Evolutionary conservation across 768 basidiomycete genomes (phyloP), one percentile per base, ranked within the genome.

Genomic region (Trametes meyenii): DNA sequence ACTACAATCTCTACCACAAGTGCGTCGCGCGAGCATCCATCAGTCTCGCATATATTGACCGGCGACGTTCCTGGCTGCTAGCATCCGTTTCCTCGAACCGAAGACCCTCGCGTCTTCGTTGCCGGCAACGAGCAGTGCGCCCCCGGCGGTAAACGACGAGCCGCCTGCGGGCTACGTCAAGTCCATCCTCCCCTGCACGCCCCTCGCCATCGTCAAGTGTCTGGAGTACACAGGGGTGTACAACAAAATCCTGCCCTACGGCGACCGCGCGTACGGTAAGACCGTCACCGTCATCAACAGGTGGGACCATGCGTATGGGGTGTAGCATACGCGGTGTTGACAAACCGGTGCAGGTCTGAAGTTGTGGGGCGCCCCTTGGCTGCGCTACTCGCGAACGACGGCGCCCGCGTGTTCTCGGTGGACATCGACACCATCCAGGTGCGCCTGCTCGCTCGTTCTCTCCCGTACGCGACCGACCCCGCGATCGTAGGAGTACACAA

Each of bases 281-380:
- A 96, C 89, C 4, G 79, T 99, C 64, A 94, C 95, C 2, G 91
- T 99, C 24, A 92, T 99, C 67, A 99, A 99, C 76, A 83, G 96
- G 91, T 93, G 59, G 60, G 77, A 26, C 51, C 68, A 62, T 23
- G 3, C 49, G 19, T 8, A 12, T 21, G 17, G 19, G 8, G 2
- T 51, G 11, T 21, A 12, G 50, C 19, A 3, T 23, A 3, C n/a
- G 11, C n/a, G 52, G 16, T 26, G 33, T 13, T 21, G 36, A 12
- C 36, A 19, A 33, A n/a, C 10, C n/a, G 13, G 19, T n/a, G 38
- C 67, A 93, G 94, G 64, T 96, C 93, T 40, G 97, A 99, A 74
- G 97, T 99, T 38, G 97, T 99, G 16, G 97, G 97, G 17, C 82
- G 97, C 61, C 97, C 96, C 13, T 81, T 98, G n/a, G 96, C 95